Base-by-base conservation (phyloP, 371 early-diverging fungal species). In the Saksenaea vasiformis region DNA sequence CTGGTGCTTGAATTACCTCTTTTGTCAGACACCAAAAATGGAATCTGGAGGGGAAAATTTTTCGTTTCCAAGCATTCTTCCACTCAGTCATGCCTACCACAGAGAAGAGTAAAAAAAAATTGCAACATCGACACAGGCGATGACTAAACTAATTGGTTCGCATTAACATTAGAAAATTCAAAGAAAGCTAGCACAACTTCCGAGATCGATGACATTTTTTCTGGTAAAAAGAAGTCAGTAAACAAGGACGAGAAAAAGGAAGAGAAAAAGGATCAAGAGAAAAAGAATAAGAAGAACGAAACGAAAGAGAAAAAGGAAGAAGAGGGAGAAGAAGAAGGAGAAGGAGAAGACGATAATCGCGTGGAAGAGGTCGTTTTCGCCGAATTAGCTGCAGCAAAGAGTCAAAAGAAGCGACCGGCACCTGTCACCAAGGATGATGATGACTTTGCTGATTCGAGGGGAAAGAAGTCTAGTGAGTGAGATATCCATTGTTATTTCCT, bases 321-420 rank as follows among this genome's bases (percentile, higher is more conserved):
- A 0, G 60, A 70, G 2, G 53, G 62, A 39, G 69, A 70, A 14
- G 54, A 66, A 9, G 54, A 66, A 14, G 64, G 67, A 3, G 59
- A 63, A 13, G 61, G 53, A 24, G 71, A 71, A 22, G 62, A 70
- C 2, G 55, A 13, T 1, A 56, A 62, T 11, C 69, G 70, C 36
- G 79, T 78, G 1, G 67, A 81, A 35, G 77, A 81, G 28, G 74
- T 81, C 24, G 74, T 81, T 1, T 81, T 81, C 66, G 77, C 79
- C 24, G 79, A 81, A 59, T 57, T 81, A 37, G 73, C 79, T 34
- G 79, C 82, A 65, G 75, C 64, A 43, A 81, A 81, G 56, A 71
- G 57, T n/a, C 54, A 56, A 5, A 64, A 63, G 24, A 67, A 69
- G 27, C 62, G 70, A 14, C 39, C 66, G 9, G 70, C 70, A 47